Percentiles rank a stretch among this genome's conserved stretches.
Evolutionary conservation across 371 early-diverging fungal species (phyloP).

Genomic region (Apophysomyces variabilis): DNA sequence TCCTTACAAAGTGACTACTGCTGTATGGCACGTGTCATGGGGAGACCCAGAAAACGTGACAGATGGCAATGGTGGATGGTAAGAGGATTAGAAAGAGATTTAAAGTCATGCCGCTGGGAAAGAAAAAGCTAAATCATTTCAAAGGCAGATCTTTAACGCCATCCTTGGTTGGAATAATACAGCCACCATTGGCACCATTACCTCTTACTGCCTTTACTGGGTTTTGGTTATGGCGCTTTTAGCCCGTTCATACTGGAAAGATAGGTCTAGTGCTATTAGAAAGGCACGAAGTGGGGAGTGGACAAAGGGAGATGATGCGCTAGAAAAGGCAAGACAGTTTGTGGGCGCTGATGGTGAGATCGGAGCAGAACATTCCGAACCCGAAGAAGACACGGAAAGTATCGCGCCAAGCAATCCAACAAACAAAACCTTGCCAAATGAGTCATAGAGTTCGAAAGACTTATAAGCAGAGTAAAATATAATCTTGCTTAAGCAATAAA

Average conservation of each 20-base stretch:
- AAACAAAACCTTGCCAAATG: too few relatives aligned
- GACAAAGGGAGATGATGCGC: slow-evolving; percentile 33
- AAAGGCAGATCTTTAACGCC: slow-evolving; percentile 28
- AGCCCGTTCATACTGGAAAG: slow-evolving; percentile 51
- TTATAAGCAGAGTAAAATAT: too few relatives aligned
- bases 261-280: slow-evolving; percentile 27
- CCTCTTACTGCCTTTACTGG: slow-evolving; percentile 82
- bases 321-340: slow-evolving; percentile 34
- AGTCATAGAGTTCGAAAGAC: too few relatives aligned
- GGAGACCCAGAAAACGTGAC: slow-evolving; percentile 50
- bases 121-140: not conserved
- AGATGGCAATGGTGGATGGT: slow-evolving; percentile 64
- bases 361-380: not conserved
- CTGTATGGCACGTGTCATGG: slow-evolving; percentile 52
- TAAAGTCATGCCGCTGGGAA: not conserved
- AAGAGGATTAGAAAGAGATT: not conserved
- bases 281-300: slow-evolving; percentile 32
- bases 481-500: too few relatives aligned
- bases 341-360: slow-evolving; percentile 34
- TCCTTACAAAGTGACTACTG: slow-evolving; percentile 44
- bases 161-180: slow-evolving; percentile 73
- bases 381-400: too few relatives aligned
- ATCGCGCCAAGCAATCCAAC: too few relatives aligned
- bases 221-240: slow-evolving; percentile 51
- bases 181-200: slow-evolving; percentile 73